Evolutionary conservation across 2,329 filamentous ascomycete genomes (phyloP), one percentile per base, ranked within the genome.

Genomic region (Beauveria caledonica): DNA sequence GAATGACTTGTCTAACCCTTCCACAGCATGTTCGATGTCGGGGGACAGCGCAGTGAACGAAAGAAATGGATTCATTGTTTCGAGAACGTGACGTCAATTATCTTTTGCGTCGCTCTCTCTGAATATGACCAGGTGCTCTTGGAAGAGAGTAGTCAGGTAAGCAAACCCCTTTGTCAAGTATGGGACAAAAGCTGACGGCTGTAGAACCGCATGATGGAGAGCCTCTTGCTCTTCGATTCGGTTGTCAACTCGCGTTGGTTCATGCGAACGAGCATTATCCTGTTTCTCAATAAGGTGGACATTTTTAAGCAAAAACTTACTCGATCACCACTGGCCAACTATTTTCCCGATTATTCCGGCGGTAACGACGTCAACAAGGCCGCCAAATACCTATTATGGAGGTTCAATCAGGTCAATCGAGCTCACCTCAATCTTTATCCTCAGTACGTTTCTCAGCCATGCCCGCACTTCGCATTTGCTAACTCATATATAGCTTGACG

Each of bases 41-140:
- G 94, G 64, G 94, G 94, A 25, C 94, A 99, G 76, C 82, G 94
- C 71, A 97, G 93, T 74, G 94, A 99, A 76, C 85, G 94, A 64
- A 99, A 99, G 80, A 99, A 99, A 78, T 99, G 94, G 94, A 99
- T 99, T 71, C 94, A 99, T 77, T 99, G 94, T 78, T 99, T 99
- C 74, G 94, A 99, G 75, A 97, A 97, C 69, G 94, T 99, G 69
- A 99, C 94, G 48, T 97, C 94, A 4, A 99, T 99, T 74, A 99
- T 99, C 67, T 99, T 99, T 76, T 99, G 94, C 71, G 94, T 99
- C 63, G 94, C 94, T 17, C 78, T 99, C 67, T 97, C 92, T 78
- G 94, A 99, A 76, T 99, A 99, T 73, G 94, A 99, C 71, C 94
- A 99, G 76, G 93, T 97, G 5, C 79, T 99, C 58, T 80, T 99